Evolutionary conservation across 805 yeast genomes (phyloP).

Genomic region (Lachancea quebecensis): DNA sequence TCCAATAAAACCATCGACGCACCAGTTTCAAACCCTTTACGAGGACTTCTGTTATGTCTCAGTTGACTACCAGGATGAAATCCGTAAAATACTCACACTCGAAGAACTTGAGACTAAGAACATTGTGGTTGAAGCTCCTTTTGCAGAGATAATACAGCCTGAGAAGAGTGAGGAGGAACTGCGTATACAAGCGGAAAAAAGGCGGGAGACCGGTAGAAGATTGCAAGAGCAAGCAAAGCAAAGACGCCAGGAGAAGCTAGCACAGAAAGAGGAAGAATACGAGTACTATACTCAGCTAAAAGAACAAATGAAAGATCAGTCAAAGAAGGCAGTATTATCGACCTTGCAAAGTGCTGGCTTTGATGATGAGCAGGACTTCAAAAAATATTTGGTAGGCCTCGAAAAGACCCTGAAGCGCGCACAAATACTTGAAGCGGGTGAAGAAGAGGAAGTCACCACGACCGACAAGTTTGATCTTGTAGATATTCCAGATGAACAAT

Average conservation of each 20-base stretch:
- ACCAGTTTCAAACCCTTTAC: conserved; percentile 61
- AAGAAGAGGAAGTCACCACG: conserved; percentile 37
- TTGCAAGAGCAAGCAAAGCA: conserved; percentile 91
- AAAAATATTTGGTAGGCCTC: conserved; percentile 54
- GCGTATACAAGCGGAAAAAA: conserved; percentile 64
- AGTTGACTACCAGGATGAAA: conserved; percentile 56
- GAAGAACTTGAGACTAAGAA: conserved; percentile 63
- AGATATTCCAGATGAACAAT: conserved; percentile 77
- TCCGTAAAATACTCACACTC: conserved; percentile 49
- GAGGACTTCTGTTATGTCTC: conserved; percentile 77
- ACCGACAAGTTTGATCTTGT: conserved; percentile 60
- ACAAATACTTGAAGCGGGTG: conserved; percentile 57
- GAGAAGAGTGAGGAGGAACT: conserved; percentile 83
- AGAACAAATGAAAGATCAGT: conserved; percentile 42
- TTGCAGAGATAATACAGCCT: conserved; percentile 53
- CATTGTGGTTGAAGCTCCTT: conserved; percentile 75
- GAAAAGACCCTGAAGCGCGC: conserved; percentile 68
- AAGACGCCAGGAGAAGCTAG: conserved; percentile 69
- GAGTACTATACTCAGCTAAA: conserved; percentile 59
- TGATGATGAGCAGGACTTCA: conserved; percentile 64
- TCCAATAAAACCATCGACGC: conserved; percentile 61
- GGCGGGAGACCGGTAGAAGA: conserved; percentile 79
- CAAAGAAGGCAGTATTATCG: conserved; percentile 47
- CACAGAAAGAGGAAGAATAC: conserved; percentile 74
- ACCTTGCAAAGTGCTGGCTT: conserved; percentile 68